These are phyloP conservation scores for Ganoderma lucidum DNA, from an alignment of 1,284 basidiomycete species.

Conservation along the genomic window DNA sequence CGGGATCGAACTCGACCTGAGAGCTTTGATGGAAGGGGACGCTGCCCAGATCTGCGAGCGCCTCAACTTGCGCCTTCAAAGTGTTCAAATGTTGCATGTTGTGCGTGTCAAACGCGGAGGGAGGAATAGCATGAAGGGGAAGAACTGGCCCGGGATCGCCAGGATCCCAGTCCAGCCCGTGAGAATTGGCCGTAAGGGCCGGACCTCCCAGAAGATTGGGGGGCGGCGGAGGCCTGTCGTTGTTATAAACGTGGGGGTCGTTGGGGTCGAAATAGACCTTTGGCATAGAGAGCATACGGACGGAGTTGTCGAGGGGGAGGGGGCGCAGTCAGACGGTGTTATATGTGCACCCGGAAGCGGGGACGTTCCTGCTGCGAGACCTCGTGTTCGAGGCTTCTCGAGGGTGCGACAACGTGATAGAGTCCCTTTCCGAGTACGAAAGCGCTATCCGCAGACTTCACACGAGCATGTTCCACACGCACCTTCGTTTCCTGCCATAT, in stretches of 20 bases:
- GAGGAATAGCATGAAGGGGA: neutral
- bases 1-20: neutral
- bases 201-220: neutral
- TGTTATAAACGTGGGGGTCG: neutral
- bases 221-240: neutral
- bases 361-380: neutral
- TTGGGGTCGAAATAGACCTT: neutral
- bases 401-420: neutral
- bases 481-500: neutral
- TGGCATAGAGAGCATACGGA: neutral
- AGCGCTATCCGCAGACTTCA: conserved; percentile 2
- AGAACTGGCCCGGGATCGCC: neutral
- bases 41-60: neutral
- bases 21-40: neutral
- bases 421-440: neutral
- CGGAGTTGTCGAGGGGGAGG: neutral
- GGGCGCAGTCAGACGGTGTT: neutral
- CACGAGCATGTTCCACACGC: neutral
- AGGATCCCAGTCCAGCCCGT: neutral
- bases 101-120: neutral
- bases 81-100: neutral
- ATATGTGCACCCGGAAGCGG: neutral
- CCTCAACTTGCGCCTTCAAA: neutral
- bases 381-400: conserved; percentile 4
- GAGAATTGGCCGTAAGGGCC: neutral